These are phyloP conservation scores for Cordyceps farinosa DNA, from an alignment of 2,329 filamentous ascomycete genomes.

Conservation along the genomic window DNA sequence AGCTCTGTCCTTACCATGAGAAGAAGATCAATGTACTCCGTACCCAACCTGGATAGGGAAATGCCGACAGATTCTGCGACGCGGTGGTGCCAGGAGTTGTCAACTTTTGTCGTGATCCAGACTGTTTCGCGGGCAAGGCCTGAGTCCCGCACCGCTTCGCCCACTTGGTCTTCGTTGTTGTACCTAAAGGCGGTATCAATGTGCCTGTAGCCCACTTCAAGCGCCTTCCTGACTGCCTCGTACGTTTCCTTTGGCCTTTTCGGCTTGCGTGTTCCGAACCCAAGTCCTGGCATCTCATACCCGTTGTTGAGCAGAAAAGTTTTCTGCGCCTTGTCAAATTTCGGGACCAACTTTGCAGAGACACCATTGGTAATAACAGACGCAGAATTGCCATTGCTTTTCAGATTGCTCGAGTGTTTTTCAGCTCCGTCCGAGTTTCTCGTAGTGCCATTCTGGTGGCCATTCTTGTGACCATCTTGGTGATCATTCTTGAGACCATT, in stretches of 20 bases:
- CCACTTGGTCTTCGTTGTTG: conserved; percentile 15
- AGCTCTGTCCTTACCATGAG: conserved; percentile 4
- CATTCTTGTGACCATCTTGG: not conserved
- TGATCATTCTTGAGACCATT: not conserved
- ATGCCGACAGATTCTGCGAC: conserved; percentile 12
- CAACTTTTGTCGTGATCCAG: conserved; percentile 15
- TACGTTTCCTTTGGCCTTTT: conserved; percentile 3
- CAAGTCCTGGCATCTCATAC: conserved; percentile 3
- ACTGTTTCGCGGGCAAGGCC: not conserved
- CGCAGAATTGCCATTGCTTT: not conserved
- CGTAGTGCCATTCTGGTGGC: not conserved
- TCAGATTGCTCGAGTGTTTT: not conserved
- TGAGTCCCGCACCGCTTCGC: conserved; percentile 9
- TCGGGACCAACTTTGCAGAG: not conserved
- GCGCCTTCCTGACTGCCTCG: not conserved
- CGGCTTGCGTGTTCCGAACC: conserved; percentile 8
- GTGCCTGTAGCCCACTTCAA: conserved; percentile 9
- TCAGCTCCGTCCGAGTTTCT: not conserved
- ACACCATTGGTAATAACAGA: not conserved
- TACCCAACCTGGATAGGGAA: conserved; percentile 1
- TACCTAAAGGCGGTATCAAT: conserved; percentile 13
- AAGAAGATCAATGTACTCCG: conserved; percentile 12
- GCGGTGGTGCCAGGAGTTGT: conserved; percentile 14
- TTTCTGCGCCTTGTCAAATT: not conserved
- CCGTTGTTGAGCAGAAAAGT: conserved; percentile 9